Conservation (phyloP, 2,329 filamentous ascomycete genomes). For the Dactylonectria macrodidyma region DNA sequence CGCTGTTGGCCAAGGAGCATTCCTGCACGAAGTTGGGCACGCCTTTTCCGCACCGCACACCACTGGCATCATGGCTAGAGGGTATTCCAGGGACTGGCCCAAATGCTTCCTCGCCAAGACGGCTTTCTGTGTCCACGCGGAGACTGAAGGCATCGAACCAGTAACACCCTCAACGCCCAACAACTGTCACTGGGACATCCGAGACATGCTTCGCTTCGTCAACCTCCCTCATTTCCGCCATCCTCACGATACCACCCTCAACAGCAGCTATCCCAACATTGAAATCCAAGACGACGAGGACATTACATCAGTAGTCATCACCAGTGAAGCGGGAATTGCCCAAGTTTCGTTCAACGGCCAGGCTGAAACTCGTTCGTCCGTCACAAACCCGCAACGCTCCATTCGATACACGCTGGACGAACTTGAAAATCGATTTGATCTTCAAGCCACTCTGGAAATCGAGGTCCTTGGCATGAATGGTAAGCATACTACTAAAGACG, state of each 20-base stretch:
- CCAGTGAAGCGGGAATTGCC: slow-evolving; percentile 18
- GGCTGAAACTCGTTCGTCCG: background rate
- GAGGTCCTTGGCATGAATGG: slow-evolving; percentile 59
- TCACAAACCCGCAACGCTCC: background rate
- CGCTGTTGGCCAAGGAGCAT: slow-evolving; percentile 74
- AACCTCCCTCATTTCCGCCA: slow-evolving; percentile 78
- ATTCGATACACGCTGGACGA: slow-evolving; percentile 2
- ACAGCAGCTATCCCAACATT: slow-evolving; percentile 22
- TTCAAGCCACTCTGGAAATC: slow-evolving; percentile 48
- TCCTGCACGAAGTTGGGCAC: slow-evolving; percentile 80
- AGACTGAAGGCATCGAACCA: slow-evolving; percentile 30
- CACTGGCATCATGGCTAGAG: slow-evolving; percentile 73
- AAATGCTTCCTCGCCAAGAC: slow-evolving; percentile 57
- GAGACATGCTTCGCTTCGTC: slow-evolving; percentile 77
- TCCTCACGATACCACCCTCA: slow-evolving; percentile 67
- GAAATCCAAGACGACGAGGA: slow-evolving; percentile 15
- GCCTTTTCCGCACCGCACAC: slow-evolving; percentile 79
- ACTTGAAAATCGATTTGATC: slow-evolving; percentile 2
- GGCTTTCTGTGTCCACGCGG: slow-evolving; percentile 49
- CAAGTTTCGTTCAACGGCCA: slow-evolving; percentile 11
- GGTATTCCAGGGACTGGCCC: slow-evolving; percentile 59
- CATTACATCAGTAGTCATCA: background rate
- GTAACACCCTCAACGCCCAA: slow-evolving; percentile 58
- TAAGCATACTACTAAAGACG: slow-evolving; percentile 51
- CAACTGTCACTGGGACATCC: slow-evolving; percentile 78